These are phyloP conservation scores for Apiospora rasikravindrae DNA, from an alignment of 2,329 filamentous ascomycete species.

Conservation along the genomic window DNA sequence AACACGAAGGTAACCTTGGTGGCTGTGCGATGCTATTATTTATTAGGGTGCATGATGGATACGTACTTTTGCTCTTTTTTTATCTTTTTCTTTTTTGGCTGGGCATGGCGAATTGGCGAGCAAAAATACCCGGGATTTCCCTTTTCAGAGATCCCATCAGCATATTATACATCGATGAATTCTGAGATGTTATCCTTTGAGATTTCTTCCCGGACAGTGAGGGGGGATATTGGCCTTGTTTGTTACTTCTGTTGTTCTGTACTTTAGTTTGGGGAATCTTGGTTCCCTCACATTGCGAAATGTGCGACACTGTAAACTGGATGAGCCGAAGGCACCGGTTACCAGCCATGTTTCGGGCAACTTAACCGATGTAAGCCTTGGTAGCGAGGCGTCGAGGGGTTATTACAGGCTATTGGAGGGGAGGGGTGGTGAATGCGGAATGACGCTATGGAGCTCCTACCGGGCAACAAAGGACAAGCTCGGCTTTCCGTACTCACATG, in stretches of 20 bases:
- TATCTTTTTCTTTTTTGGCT: neutral
- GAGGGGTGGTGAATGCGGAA: constrained; percentile 17
- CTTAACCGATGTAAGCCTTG: constrained; percentile 18
- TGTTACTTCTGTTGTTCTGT: neutral
- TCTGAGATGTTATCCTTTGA: neutral
- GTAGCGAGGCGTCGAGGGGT: constrained; percentile 18
- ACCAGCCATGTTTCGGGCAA: constrained; percentile 7
- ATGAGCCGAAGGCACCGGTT: neutral
- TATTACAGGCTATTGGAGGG: neutral
- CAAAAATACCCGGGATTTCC: constrained; percentile 22
- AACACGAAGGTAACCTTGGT: constrained; percentile 53
- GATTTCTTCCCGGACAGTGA: neutral
- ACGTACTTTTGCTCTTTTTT: constrained; percentile 4
- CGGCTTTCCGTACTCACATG: constrained; percentile 11
- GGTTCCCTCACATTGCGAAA: neutral
- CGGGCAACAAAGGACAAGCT: constrained; percentile 12
- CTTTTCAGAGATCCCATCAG: constrained; percentile 3
- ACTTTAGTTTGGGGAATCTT: neutral
- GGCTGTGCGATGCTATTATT: neutral
- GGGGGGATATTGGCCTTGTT: neutral
- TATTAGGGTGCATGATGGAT: constrained; percentile 9
- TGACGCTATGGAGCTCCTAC: constrained; percentile 17
- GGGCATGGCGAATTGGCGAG: constrained; percentile 20
- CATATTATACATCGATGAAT: constrained; percentile 15
- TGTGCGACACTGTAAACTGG: neutral